Evolutionary conservation across 371 early-diverging fungal genomes (phyloP).

Genomic region (Dipsacomyces acuminosporus): DNA sequence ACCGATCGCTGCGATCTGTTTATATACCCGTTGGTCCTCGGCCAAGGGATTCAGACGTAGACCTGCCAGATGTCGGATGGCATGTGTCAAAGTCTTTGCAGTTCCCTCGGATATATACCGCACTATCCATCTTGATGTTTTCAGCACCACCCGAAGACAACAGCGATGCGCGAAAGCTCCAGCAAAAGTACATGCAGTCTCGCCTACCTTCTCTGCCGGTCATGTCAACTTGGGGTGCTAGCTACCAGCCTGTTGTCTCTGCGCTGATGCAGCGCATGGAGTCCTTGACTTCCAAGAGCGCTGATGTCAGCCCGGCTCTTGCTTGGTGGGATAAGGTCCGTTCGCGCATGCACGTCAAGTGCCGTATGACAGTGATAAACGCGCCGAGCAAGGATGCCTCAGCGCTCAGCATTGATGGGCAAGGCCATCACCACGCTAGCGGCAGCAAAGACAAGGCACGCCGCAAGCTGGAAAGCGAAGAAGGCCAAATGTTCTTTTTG

Average conservation of each 20-base stretch:
- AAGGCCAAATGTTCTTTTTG: constrained; percentile 47
- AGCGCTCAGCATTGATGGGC: too few relatives aligned
- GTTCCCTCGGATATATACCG: constrained; percentile 43
- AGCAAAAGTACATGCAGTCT: constrained; percentile 9
- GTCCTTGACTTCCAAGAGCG: constrained; percentile 40
- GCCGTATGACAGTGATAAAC: constrained; percentile 44
- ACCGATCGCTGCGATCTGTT: constrained; percentile 42
- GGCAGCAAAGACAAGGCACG: too few relatives aligned
- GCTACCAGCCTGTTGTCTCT: constrained; percentile 47
- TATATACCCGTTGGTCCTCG: constrained; percentile 43
- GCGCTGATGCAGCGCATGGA: constrained; percentile 50
- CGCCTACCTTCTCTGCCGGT: constrained; percentile 36
- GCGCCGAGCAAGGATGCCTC: constrained; percentile 2
- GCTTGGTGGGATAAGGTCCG: constrained; percentile 53
- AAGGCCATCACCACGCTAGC: too few relatives aligned
- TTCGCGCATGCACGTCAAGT: constrained; percentile 37
- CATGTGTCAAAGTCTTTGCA: constrained; percentile 42
- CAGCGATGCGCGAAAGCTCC: constrained; percentile 7
- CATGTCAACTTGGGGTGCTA: constrained; percentile 47
- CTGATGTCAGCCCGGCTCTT: constrained; percentile 46
- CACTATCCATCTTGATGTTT: constrained; percentile 37
- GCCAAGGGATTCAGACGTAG: constrained; percentile 16
- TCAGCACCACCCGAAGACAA: constrained; percentile 17
- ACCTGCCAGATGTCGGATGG: constrained; percentile 37
- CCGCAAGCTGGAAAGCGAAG: constrained; percentile 5